A percentile compares a stretch with the other conserved stretches of the same genome.
Evolutionary conservation across 768 basidiomycete species (phyloP).

Genomic region (Kwoniella sp.): DNA sequence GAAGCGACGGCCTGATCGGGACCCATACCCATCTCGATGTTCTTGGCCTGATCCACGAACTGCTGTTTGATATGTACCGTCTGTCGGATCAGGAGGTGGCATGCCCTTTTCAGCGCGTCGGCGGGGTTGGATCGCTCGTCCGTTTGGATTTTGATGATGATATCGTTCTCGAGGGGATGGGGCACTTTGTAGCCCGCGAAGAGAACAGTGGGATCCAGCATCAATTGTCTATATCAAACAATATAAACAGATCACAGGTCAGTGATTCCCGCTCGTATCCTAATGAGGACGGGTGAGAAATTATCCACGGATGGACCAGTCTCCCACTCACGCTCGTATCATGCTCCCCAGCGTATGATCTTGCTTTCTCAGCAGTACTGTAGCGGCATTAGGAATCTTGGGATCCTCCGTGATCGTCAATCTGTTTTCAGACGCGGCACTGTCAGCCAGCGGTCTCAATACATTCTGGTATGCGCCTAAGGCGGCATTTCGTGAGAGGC

Average conservation of each 20-base stretch:
- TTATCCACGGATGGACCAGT: not conserved
- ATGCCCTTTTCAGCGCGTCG: conserved; percentile 78
- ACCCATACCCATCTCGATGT: conserved; percentile 54
- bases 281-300: no score
- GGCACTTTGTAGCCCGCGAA: conserved; percentile 99
- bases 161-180: conserved; percentile 91
- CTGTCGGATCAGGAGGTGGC: conserved; percentile 74
- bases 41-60: conserved; percentile 56
- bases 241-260: not conserved
- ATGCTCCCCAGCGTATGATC: conserved; percentile 96
- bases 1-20: conserved; percentile 29
- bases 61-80: conserved; percentile 55
- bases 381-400: conserved; percentile 96
- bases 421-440: conserved; percentile 58
- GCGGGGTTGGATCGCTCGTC: conserved; percentile 83
- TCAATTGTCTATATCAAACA: conserved; percentile 66
- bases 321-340: conserved; percentile 70
- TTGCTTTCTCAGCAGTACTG: conserved; percentile 90
- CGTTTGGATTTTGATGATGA: conserved; percentile 93
- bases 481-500: conserved; percentile 3
- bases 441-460: conserved; percentile 15
- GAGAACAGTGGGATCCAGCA: conserved; percentile 80
- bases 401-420: conserved; percentile 92
- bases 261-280: not conserved
- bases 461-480: not conserved